Evolutionary conservation across 345 rosid genomes (phyloP).

Genomic region (Eucalyptus cladocalyx): DNA sequence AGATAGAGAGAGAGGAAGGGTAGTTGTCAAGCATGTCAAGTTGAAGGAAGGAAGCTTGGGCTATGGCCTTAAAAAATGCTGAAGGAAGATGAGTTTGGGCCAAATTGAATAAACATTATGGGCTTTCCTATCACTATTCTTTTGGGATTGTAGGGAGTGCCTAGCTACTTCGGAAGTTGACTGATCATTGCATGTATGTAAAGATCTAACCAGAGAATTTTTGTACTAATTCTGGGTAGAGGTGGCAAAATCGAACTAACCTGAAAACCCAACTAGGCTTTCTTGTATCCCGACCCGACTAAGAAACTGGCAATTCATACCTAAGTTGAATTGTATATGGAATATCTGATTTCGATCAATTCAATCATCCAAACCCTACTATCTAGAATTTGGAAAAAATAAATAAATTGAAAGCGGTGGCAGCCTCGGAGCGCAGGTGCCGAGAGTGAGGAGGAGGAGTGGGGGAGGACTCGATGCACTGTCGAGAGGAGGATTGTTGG

Average conservation of each 20-base stretch:
- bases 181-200: background rate
- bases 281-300: background rate
- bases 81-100: background rate
- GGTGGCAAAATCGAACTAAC: background rate
- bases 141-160: background rate
- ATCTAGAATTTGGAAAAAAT: background rate
- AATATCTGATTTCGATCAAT: background rate
- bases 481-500: background rate
- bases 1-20: background rate
- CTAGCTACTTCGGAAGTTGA: background rate
- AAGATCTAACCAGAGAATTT: background rate
- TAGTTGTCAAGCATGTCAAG: background rate
- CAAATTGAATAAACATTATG: background rate
- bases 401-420: background rate
- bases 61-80: background rate
- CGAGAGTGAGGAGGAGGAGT: background rate
- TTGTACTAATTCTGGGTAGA: background rate
- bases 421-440: background rate
- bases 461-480: background rate
- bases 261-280: background rate
- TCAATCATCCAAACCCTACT: background rate
- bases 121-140: background rate
- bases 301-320: background rate
- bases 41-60: background rate
- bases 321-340: rapidly evolving